Conservation (phyloP, 208 protist genomes). For the Porcisia hertigi region DNA sequence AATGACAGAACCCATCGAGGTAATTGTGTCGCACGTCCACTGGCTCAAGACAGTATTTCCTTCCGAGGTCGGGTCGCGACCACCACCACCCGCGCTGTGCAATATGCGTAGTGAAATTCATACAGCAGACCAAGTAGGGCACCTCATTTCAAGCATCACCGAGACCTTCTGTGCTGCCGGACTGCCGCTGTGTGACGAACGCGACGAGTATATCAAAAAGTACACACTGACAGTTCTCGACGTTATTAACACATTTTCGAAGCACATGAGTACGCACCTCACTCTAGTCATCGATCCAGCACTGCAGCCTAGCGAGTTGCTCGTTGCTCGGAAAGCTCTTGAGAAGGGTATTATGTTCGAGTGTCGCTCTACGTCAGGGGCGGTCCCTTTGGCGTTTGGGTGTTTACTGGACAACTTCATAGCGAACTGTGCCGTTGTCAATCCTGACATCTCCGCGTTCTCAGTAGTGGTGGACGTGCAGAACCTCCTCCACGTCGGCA, state of each 20-base stretch:
- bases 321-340: conserved; percentile 36
- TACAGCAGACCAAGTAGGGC: conserved; percentile 45
- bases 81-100: conserved; percentile 32
- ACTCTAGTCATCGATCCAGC: conserved; percentile 53
- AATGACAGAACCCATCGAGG: conserved; percentile 39
- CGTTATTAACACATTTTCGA: conserved; percentile 44
- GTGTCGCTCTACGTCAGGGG: conserved; percentile 30
- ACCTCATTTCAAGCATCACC: conserved; percentile 40
- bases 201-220: conserved; percentile 53
- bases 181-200: conserved; percentile 30
- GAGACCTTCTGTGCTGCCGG: conserved; percentile 30
- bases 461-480: conserved; percentile 62
- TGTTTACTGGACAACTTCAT: conserved; percentile 74
- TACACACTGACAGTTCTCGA: conserved; percentile 48
- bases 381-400: conserved; percentile 58
- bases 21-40: conserved; percentile 74
- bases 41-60: conserved; percentile 69
- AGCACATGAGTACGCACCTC: conserved; percentile 47
- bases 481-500: conserved; percentile 34
- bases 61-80: conserved; percentile 32
- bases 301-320: conserved; percentile 35
- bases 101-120: conserved; percentile 38
- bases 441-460: conserved; percentile 44
- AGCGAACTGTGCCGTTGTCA: conserved; percentile 36
- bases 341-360: conserved; percentile 47